Evolutionary conservation across 1,284 basidiomycete genomes (phyloP).

Genomic region (Omphalotus olearius): DNA sequence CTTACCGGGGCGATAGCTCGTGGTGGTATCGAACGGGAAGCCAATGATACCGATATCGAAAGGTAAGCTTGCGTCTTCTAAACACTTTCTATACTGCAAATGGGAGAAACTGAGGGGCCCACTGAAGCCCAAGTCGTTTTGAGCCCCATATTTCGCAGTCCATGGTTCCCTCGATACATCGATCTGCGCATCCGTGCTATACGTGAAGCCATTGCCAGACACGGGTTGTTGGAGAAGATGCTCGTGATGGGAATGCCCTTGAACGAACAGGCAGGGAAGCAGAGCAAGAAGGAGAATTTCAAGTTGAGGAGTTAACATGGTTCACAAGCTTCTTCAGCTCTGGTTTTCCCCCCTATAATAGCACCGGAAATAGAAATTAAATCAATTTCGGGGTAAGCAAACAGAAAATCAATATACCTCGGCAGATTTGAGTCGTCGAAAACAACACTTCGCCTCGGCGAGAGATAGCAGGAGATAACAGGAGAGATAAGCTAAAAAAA

Average conservation of each 20-base stretch:
- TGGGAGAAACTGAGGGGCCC: slow-evolving; percentile 62
- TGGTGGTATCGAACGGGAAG: slow-evolving; percentile 41
- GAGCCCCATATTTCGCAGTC: slow-evolving; percentile 23
- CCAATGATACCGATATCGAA: slow-evolving; percentile 34
- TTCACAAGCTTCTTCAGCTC: background rate
- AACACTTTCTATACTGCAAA: slow-evolving; percentile 49
- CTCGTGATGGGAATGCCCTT: background rate
- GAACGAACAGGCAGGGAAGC: background rate
- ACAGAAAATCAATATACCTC: too few species aligned
- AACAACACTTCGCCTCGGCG: too few species aligned
- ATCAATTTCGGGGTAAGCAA: too few species aligned
- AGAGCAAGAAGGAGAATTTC: background rate
- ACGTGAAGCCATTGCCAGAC: background rate
- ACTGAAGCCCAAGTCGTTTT: slow-evolving; percentile 21
- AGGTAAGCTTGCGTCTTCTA: slow-evolving; percentile 61
- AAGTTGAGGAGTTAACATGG: background rate
- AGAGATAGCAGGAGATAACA: too few species aligned
- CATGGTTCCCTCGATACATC: slow-evolving; percentile 19
- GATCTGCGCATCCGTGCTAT: slow-evolving; percentile 2
- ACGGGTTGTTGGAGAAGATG: background rate
- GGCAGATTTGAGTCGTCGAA: too few species aligned
- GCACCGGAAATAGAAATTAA: background rate
- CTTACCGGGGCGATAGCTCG: slow-evolving; percentile 47
- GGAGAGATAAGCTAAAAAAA: too few species aligned
- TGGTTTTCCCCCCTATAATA: background rate